These are phyloP conservation scores for Cadophora gregata DNA, from an alignment of 2,329 filamentous ascomycete species.

Conservation along the genomic window DNA sequence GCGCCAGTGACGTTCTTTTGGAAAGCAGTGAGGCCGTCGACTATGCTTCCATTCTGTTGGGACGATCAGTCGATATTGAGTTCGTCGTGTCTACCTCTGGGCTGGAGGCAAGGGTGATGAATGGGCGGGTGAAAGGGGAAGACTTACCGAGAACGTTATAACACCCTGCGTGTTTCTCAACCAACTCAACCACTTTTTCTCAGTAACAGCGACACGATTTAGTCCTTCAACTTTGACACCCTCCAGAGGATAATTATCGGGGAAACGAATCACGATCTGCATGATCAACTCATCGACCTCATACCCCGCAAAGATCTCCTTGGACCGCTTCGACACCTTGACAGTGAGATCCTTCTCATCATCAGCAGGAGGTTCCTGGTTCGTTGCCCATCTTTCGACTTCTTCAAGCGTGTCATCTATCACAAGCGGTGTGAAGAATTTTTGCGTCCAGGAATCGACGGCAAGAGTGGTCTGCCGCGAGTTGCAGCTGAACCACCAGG, in stretches of 20 bases:
- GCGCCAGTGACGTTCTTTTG: conserved; percentile 85
- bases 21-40: conserved; percentile 86
- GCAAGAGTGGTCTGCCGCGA: conserved; percentile 81
- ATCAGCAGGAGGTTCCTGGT: conserved; percentile 54
- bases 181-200: conserved; percentile 94
- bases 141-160: conserved; percentile 80
- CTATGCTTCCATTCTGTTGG: conserved; percentile 75
- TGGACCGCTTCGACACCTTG: conserved; percentile 72
- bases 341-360: conserved; percentile 66
- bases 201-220: conserved; percentile 84
- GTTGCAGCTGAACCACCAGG: conserved; percentile 83
- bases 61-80: neutral
- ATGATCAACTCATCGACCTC: conserved; percentile 87
- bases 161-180: conserved; percentile 86
- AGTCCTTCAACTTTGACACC: conserved; percentile 77
- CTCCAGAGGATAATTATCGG: conserved; percentile 81
- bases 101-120: neutral
- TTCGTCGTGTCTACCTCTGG: too few species aligned
- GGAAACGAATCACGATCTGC: conserved; percentile 81
- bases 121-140: neutral
- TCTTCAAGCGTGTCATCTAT: conserved; percentile 69
- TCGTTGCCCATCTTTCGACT: conserved; percentile 69
- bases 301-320: conserved; percentile 84
- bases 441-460: conserved; percentile 85
- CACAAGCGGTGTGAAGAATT: conserved; percentile 76